phyloP scores from a whole-genome alignment of 202 grass and related monocot species.

The Panicum hallii region DNA sequence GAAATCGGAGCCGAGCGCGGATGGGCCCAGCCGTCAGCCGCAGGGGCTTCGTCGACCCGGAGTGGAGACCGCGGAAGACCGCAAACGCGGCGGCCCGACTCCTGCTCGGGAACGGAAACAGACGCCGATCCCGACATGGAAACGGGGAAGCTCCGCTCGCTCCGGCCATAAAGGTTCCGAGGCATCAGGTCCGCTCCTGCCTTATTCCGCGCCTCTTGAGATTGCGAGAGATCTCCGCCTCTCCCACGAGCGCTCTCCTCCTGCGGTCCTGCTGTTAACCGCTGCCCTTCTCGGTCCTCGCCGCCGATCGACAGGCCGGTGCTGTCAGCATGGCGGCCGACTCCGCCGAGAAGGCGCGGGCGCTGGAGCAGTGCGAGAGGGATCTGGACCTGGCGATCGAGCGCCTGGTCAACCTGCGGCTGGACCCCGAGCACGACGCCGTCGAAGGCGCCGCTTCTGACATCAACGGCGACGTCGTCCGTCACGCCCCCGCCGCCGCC shows the following conservation, averaged over 20 bases:
- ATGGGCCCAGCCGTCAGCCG: constrained; percentile 14
- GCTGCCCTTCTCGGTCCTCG: background rate
- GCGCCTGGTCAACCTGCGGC: background rate
- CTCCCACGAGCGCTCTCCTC: background rate
- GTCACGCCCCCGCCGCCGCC: background rate
- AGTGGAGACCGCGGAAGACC: background rate
- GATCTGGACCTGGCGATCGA: constrained; percentile 3
- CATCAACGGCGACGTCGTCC: background rate
- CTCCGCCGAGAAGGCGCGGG: background rate
- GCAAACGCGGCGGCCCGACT: background rate
- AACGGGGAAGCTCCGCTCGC: background rate
- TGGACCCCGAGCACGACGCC: background rate
- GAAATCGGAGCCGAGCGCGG: background rate
- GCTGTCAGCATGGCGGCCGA: background rate
- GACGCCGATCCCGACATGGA: background rate
- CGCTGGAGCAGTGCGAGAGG: background rate
- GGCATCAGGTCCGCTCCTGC: background rate
- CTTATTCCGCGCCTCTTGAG: background rate
- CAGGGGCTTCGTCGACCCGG: background rate
- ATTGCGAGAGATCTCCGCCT: background rate
- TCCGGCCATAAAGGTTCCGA: background rate
- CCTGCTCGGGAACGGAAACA: background rate
- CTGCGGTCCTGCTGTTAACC: background rate
- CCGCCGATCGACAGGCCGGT: background rate
- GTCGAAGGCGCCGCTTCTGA: background rate